These are phyloP conservation scores for Pleomassaria siparia DNA, from an alignment of 2,329 filamentous ascomycete genomes.

Conservation along the genomic window DNA sequence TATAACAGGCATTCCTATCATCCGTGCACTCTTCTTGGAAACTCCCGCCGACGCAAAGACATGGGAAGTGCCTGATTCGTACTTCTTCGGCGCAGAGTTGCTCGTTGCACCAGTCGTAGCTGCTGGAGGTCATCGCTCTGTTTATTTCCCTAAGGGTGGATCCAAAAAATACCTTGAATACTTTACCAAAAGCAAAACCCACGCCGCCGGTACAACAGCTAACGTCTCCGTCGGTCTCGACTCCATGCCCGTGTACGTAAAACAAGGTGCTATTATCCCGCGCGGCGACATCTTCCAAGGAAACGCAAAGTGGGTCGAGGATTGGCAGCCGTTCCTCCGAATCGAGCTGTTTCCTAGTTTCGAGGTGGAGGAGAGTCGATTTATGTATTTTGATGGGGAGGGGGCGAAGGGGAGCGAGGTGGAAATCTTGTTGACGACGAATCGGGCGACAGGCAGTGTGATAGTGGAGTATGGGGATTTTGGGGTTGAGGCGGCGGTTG, in stretches of 20 bases:
- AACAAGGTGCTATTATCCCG: constrained; percentile 36
- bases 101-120: constrained; percentile 39
- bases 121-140: constrained; percentile 23
- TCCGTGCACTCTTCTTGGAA: constrained; percentile 41
- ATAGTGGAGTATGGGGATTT: constrained; percentile 19
- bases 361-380: constrained; percentile 22
- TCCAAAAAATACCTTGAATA: constrained; percentile 36
- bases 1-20: constrained; percentile 34
- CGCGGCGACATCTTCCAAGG: constrained; percentile 38
- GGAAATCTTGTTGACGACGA: constrained; percentile 13
- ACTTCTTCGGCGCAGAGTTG: constrained; percentile 39
- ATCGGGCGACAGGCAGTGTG: constrained; percentile 9
- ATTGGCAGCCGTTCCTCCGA: constrained; percentile 32
- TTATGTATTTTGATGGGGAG: constrained; percentile 28
- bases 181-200: constrained; percentile 24
- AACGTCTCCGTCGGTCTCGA: constrained; percentile 20
- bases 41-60: constrained; percentile 25
- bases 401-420: constrained; percentile 10
- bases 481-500: constrained; percentile 13
- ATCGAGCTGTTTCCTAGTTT: constrained; percentile 37
- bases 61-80: constrained; percentile 29
- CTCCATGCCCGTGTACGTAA: constrained; percentile 36
- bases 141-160: constrained; percentile 35
- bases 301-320: constrained; percentile 38
- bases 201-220: constrained; percentile 22